phyloP scores from a whole-genome alignment of 176 grass and related monocot species.

The Neostapfia colusana region DNA sequence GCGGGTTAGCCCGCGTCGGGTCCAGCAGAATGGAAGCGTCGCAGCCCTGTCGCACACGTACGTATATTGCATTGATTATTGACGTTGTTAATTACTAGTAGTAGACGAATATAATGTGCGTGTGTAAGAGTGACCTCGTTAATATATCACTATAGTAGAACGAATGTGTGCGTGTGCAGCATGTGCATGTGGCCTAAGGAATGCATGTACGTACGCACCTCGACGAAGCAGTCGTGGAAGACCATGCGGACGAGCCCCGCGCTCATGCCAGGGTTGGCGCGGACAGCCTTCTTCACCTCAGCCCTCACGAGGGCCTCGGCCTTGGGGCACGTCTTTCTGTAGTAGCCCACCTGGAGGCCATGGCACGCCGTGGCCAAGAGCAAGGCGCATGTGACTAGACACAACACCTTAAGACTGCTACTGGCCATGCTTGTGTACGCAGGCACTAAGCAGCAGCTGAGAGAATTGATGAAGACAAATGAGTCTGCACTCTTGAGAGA shows the following conservation, averaged over 20 bases:
- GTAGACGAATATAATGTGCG: too few relatives aligned
- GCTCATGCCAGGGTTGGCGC: slow-evolving; percentile 7
- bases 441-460: neutral
- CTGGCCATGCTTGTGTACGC: neutral
- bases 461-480: neutral
- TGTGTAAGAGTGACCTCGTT: too few relatives aligned
- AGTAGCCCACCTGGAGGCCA: slow-evolving; percentile 34
- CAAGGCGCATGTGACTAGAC: neutral
- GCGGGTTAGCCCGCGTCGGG: neutral
- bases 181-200: neutral
- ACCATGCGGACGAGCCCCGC: slow-evolving; percentile 59
- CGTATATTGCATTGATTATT: too few relatives aligned
- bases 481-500: neutral
- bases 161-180: neutral
- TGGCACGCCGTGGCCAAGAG: neutral
- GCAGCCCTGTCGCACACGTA: neutral
- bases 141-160: neutral
- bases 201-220: slow-evolving; percentile 20
- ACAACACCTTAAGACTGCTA: neutral
- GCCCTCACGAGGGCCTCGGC: slow-evolving; percentile 39
- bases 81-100: too few relatives aligned
- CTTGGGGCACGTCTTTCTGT: slow-evolving; percentile 32
- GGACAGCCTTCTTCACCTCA: slow-evolving; percentile 32
- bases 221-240: slow-evolving; percentile 67
- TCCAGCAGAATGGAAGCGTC: slow-evolving; percentile 43